Conservation (phyloP, 2,329 filamentous ascomycete species). For the Colletotrichum camelliae region DNA sequence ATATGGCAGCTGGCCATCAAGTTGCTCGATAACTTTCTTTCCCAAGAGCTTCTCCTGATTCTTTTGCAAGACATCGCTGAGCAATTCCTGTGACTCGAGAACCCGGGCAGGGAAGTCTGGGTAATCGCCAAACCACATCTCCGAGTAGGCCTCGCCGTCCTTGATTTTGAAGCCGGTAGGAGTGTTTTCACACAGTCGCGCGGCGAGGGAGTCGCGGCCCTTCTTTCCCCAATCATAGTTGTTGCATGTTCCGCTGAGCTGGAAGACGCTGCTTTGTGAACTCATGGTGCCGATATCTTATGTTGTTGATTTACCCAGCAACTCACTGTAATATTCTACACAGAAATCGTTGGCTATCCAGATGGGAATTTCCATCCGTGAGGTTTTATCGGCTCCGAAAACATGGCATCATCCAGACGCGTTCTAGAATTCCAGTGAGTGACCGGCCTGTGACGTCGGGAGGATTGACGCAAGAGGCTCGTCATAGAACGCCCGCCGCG, state of each 20-base stretch:
- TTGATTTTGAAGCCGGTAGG: constrained; percentile 69
- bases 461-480: constrained; percentile 18
- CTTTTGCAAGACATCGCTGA: constrained; percentile 68
- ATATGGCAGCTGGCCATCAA: constrained; percentile 68
- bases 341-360: neutral
- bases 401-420: neutral
- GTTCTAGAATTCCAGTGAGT: neutral
- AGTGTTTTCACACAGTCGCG: constrained; percentile 68
- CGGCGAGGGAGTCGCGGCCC: constrained; percentile 69
- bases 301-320: rapidly evolving
- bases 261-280: constrained; percentile 40
- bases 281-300: neutral
- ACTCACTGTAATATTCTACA: neutral
- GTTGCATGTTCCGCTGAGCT: constrained; percentile 54
- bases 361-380: rapidly evolving
- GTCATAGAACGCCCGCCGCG: constrained; percentile 3
- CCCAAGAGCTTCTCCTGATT: constrained; percentile 70
- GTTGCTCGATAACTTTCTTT: constrained; percentile 65
- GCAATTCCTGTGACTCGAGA: constrained; percentile 64
- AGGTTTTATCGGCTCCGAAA: neutral
- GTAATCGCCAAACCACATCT: constrained; percentile 82
- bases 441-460: constrained; percentile 17
- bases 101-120: constrained; percentile 72
- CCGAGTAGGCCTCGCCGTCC: constrained; percentile 65
- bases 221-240: constrained; percentile 76